Conservation (phyloP, 495 filamentous ascomycete genomes). For the Penicillium fimorum region DNA sequence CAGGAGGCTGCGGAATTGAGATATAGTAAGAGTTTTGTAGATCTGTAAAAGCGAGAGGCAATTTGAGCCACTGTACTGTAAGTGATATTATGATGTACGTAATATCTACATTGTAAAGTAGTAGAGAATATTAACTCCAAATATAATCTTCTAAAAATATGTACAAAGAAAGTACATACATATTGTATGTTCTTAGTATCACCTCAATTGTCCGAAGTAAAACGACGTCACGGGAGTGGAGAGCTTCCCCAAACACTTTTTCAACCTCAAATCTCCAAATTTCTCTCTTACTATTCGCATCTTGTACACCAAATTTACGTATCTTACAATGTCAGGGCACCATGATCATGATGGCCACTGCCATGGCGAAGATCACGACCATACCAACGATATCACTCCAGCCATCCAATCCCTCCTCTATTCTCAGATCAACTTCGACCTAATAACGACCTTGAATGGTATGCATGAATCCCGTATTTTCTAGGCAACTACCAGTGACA, state of each 20-base stretch:
- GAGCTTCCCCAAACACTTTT: constrained; percentile 6
- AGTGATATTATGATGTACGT: not conserved
- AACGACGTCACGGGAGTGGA: constrained; percentile 27
- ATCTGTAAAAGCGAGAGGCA: not conserved
- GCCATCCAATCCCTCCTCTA: constrained; percentile 86
- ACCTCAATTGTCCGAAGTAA: not conserved
- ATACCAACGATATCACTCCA: constrained; percentile 87
- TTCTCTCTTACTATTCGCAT: not conserved
- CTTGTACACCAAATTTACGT: not conserved
- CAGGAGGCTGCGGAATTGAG: not conserved
- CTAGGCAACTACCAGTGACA: not conserved
- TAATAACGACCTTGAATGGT: constrained; percentile 81
- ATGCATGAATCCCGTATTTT: not conserved
- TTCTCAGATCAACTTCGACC: constrained; percentile 84
- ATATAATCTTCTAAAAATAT: too few species aligned
- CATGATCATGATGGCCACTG: constrained; percentile 46
- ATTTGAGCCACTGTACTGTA: not conserved
- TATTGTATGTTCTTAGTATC: too few species aligned
- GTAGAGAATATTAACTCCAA: too few species aligned
- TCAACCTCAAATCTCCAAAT: not conserved
- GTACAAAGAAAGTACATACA: too few species aligned
- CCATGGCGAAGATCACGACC: constrained; percentile 61
- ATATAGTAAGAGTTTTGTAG: not conserved
- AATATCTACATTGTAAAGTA: not conserved
- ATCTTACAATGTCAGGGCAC: constrained; percentile 38